Evolutionary conservation across 2,329 filamentous ascomycete species (phyloP), one percentile per base, ranked within the genome.

Genomic region (Tolypocladium nubicola): DNA sequence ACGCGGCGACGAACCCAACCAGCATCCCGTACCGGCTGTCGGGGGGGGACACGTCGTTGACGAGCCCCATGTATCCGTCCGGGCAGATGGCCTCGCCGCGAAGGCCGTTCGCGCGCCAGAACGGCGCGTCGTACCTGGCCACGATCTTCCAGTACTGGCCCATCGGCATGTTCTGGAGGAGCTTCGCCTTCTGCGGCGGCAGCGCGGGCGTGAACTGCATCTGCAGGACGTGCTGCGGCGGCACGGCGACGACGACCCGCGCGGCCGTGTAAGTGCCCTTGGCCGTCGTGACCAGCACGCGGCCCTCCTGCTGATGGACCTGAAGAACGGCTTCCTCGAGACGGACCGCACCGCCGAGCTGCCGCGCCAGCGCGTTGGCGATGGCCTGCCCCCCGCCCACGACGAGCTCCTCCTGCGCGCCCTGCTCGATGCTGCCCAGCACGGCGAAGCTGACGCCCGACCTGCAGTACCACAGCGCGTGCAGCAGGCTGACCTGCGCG

Each of bases 401-500:
- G 38, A 57, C 53, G 49, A 57, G 33, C 23, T 54, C 21, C 38
- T 45, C 49, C 49, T 57, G 38, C 21, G 49, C 49, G 26, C 49
- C 49, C 8, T 54, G 23, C 19, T 57, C 56, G 39, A n/a, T 54
- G 16, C 21, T 57, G 26, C 35, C 26, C 19, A 57, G 8, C 23
- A 49, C 52, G 38, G 50, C 45, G 39, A 54, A 52, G 52, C 56
- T 54, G 49, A 57, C 33, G n/a, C 56, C 56, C 8, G 56, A 53
- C 41, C 54, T 54, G 30, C 56, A 57, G 21, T 47, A 57, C 49
- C 50, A 54, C 19, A 57, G 2, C 14, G 56, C 56, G 23, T 57
- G 52, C 16, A 57, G 52, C 52, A 41, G 23, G 21, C 37, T 57
- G 14, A 55, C 45, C 37, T 55, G 52, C n/a, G 56, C 40, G 11